Percentiles rank a stretch among this genome's conserved stretches.
phyloP scores from a whole-genome alignment of 345 rosid genomes.

The Combretum micranthum region DNA sequence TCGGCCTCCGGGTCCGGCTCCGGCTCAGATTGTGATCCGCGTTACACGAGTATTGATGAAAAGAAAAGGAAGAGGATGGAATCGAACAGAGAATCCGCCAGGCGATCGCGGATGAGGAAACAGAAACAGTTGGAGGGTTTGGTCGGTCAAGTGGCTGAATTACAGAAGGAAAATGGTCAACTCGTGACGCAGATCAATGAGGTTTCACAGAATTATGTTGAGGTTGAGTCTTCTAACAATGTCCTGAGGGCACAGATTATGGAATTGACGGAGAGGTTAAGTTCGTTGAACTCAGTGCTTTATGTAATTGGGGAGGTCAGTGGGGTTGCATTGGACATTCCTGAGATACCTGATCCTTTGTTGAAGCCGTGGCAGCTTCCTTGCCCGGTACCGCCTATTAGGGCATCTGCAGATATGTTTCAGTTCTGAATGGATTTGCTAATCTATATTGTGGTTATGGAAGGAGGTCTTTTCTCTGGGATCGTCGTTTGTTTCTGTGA shows the following conservation, averaged over 20 bases:
- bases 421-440: slow-evolving; percentile 18
- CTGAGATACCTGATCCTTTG: slow-evolving; percentile 56
- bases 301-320: slow-evolving; percentile 51
- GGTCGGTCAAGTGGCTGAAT: slow-evolving; percentile 32
- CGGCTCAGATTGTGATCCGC: slow-evolving; percentile 40
- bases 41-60: slow-evolving; percentile 39
- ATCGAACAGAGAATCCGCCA: slow-evolving; percentile 82
- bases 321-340: slow-evolving; percentile 55
- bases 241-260: slow-evolving; percentile 58
- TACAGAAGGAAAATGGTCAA: slow-evolving; percentile 43
- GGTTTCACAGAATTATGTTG: slow-evolving; percentile 22
- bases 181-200: slow-evolving; percentile 26
- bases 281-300: slow-evolving; percentile 30
- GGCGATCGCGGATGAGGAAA: slow-evolving; percentile 75
- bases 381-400: slow-evolving; percentile 36
- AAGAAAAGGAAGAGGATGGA: slow-evolving; percentile 85
- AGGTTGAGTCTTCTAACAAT: slow-evolving; percentile 57
- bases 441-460: too few relatives aligned
- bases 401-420: slow-evolving; percentile 45
- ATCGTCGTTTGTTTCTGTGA: too few relatives aligned
- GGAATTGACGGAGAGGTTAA: slow-evolving; percentile 62
- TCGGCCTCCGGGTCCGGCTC: slow-evolving; percentile 37
- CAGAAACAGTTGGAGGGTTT: slow-evolving; percentile 63
- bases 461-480: too few relatives aligned
- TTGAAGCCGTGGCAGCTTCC: slow-evolving; percentile 62